Base-by-base conservation (phyloP, 2,329 filamentous ascomycete genomes). In the Tolypocladium amazonense region DNA sequence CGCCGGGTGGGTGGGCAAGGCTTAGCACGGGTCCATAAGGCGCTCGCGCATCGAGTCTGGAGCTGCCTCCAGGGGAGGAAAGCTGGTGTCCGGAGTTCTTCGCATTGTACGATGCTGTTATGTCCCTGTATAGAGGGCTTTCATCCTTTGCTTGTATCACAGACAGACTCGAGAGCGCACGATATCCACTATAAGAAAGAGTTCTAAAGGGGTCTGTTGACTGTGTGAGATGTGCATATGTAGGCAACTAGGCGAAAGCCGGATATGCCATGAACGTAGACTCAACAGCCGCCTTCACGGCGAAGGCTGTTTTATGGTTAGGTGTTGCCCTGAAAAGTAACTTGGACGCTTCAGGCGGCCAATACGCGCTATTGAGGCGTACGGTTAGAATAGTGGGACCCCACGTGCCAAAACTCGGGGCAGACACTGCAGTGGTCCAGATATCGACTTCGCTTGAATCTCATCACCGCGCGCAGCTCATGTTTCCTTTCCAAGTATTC, bases 1-100 rank as follows among this genome's bases (percentile, higher is more conserved):
- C 70, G 87, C 87, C 59, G 94, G 93, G 3, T 97, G 93, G 92
- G 87, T 97, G 62, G 88, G 87, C 38, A 94, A 95, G 77, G 89
- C 87, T 33, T 95, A 63, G 71, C 25, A 27, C n/a, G 37, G 8
- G 23, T 3, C 3, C 37, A 15, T n/a, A 11, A 15, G 18, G 47
- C 18, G 47, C 15, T 12, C 7, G 25, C n/a, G 50, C 50, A 23
- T 20, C 3, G 50, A 23, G 18, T 11, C 4, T 35, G 5, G 50
- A 23, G 50, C 14, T 53, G 30, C 47, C 18, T 12, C 15, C 18
- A 15, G 15, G 38, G 47, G 15, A 4, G 27, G 27, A 18, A 20
- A 20, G 33, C 12, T 14, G 3, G 50, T 11, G 18, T 30, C 30
- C 15, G 30, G 50, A n/a, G 11, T 3, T 37, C 50, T 20, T 4